These are phyloP conservation scores for Globisporangium sylvaticum DNA, from an alignment of 352 stramenopile genomes.

Conservation along the genomic window DNA sequence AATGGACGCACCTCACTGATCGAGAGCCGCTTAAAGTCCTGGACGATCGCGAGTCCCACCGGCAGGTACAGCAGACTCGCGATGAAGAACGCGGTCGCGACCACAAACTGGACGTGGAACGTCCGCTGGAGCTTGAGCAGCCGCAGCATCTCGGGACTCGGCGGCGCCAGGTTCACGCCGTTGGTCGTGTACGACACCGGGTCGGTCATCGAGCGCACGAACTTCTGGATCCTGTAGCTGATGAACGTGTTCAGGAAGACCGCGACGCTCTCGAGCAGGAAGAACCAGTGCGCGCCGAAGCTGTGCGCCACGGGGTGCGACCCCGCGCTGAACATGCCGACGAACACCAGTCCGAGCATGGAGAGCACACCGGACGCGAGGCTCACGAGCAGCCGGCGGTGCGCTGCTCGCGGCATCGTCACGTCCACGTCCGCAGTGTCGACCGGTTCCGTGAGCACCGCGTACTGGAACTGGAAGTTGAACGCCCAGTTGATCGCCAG, in stretches of 20 bases:
- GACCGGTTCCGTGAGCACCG: constrained; percentile 15
- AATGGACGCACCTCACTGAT: constrained; percentile 14
- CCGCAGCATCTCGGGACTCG: constrained; percentile 12
- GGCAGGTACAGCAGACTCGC: constrained; percentile 24
- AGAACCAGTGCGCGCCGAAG: constrained; percentile 31
- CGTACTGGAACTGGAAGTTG: constrained; percentile 46
- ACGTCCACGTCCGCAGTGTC: background rate
- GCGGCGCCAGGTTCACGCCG: constrained; percentile 9
- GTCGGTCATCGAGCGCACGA: constrained; percentile 6
- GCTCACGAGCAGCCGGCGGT: constrained; percentile 18
- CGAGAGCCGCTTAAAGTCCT: constrained; percentile 16
- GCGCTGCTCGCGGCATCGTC: constrained; percentile 2
- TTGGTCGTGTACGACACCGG: constrained; percentile 8
- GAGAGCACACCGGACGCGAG: constrained; percentile 28
- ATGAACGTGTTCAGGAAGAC: constrained; percentile 41
- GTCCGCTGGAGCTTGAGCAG: constrained; percentile 21
- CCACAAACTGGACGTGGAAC: constrained; percentile 28
- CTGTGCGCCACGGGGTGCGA: constrained; percentile 26
- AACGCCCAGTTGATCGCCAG: constrained; percentile 36
- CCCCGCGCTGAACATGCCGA: constrained; percentile 26
- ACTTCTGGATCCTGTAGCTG: constrained; percentile 30
- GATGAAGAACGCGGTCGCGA: constrained; percentile 18
- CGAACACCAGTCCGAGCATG: constrained; percentile 34
- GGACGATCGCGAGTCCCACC: constrained; percentile 21
- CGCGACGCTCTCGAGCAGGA: constrained; percentile 30